A percentile compares a stretch with the other conserved stretches of the same genome.
Conservation (phyloP, 345 rosid species). For the Gossypium mustelinum region DNA sequence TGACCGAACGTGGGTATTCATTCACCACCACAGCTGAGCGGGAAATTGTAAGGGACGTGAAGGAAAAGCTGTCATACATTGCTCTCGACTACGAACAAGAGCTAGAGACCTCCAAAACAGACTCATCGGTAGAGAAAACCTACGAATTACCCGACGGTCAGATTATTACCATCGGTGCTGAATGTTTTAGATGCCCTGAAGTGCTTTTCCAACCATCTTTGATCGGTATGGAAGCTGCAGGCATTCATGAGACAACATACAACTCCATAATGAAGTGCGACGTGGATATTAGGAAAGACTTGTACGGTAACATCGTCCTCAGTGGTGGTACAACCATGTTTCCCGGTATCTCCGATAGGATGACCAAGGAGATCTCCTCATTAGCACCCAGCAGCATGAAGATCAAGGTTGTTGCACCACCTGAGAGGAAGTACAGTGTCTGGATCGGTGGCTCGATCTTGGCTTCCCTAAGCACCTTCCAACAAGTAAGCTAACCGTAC, state of each 20-base stretch:
- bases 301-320: constrained; percentile 86
- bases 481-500: constrained; percentile 49
- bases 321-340: constrained; percentile 98
- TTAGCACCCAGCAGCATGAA: constrained; percentile 96
- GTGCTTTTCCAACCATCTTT: constrained; percentile 92
- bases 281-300: constrained; percentile 82
- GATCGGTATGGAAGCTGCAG: constrained; percentile 95
- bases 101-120: constrained; percentile 81
- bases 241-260: constrained; percentile 87
- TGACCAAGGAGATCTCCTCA: constrained; percentile 93
- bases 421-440: constrained; percentile 89
- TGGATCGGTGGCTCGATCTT: constrained; percentile 93
- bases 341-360: constrained; percentile 79
- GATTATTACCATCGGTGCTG: constrained; percentile 89
- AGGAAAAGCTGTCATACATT: constrained; percentile 87
- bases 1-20: constrained; percentile 92
- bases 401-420: constrained; percentile 92
- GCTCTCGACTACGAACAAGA: constrained; percentile 93
- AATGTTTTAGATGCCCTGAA: constrained; percentile 92
- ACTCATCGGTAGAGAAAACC: constrained; percentile 85
- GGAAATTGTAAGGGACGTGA: constrained; percentile 83
- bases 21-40: constrained; percentile 97
- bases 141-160: constrained; percentile 84
- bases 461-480: constrained; percentile 96
- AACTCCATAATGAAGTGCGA: constrained; percentile 96